These are phyloP conservation scores for Talaromyces sp. DNA, from an alignment of 2,329 filamentous ascomycete genomes.

Conservation along the genomic window DNA sequence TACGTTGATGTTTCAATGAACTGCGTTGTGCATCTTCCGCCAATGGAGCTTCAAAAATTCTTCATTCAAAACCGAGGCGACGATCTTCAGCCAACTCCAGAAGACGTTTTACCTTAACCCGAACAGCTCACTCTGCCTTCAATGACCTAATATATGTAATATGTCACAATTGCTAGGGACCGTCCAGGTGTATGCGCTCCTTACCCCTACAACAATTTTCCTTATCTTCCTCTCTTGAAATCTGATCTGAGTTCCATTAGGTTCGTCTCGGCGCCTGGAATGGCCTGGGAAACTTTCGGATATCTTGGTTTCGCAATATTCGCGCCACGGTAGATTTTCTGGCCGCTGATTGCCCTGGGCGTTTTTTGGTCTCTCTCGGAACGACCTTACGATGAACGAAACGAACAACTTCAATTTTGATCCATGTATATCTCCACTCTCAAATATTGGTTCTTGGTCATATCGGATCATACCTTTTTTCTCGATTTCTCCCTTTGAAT, in stretches of 20 bases:
- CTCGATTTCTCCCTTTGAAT: not conserved
- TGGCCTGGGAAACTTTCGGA: not conserved
- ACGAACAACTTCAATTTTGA: constrained; percentile 11
- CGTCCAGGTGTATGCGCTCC: not conserved
- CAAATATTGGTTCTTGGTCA: not conserved
- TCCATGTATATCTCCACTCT: constrained; percentile 9
- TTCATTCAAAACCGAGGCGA: not conserved
- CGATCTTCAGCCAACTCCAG: not conserved
- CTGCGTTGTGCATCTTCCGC: not conserved
- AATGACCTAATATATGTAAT: no score
- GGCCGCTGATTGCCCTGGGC: not conserved
- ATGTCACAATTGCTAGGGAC: not conserved
- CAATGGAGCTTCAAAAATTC: not conserved
- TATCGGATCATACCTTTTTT: not conserved
- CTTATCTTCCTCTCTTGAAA: not conserved
- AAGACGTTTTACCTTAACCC: not conserved
- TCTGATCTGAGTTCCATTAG: no score
- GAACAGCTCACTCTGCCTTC: no score
- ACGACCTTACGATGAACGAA: constrained; percentile 25
- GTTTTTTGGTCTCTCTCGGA: not conserved
- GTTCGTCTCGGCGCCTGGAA: no score
- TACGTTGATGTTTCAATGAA: no score
- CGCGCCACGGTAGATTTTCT: not conserved
- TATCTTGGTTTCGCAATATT: not conserved
- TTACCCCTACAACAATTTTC: not conserved